Evolutionary conservation across 352 stramenopile genomes (phyloP).

Genomic region (Pythium scleroteichum): DNA sequence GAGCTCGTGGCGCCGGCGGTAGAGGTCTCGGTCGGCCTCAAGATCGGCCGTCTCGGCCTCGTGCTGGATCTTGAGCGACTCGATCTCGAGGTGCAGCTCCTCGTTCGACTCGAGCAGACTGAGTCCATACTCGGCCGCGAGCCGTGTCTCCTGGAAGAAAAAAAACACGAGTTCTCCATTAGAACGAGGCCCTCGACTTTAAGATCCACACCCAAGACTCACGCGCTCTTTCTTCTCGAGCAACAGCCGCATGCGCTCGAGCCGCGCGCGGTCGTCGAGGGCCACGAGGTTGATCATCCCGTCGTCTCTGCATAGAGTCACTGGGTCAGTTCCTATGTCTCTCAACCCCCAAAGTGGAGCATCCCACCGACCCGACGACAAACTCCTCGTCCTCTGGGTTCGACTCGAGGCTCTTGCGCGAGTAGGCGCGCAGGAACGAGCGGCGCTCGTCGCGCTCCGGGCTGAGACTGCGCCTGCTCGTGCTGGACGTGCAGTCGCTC

Average conservation of each 20-base stretch:
- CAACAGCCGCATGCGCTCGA: slow-evolving; percentile 44
- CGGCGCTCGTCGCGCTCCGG: slow-evolving; percentile 22
- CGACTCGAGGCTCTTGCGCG: slow-evolving; percentile 38
- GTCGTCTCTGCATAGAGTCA: slow-evolving; percentile 64
- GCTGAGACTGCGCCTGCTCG: not conserved
- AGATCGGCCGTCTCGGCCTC: slow-evolving; percentile 68
- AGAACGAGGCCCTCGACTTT: too few relatives aligned
- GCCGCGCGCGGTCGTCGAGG: slow-evolving; percentile 52
- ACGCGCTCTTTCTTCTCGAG: slow-evolving; percentile 56
- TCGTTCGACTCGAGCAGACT: slow-evolving; percentile 78
- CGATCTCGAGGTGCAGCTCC: slow-evolving; percentile 68
- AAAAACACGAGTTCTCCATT: too few relatives aligned
- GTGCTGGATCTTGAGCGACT: slow-evolving; percentile 69
- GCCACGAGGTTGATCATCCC: slow-evolving; percentile 43
- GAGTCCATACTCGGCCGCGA: slow-evolving; percentile 79
- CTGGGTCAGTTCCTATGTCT: too few relatives aligned
- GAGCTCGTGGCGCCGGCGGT: slow-evolving; percentile 63
- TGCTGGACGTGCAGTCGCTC: slow-evolving; percentile 1
- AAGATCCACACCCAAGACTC: too few relatives aligned
- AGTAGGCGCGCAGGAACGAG: slow-evolving; percentile 31
- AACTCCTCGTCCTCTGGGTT: slow-evolving; percentile 57
- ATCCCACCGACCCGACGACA: slow-evolving; percentile 51
- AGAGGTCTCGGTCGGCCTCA: slow-evolving; percentile 55
- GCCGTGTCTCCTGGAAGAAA: slow-evolving; percentile 54
- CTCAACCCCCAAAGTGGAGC: too few relatives aligned